phyloP scores from a whole-genome alignment of 129 eudicot genomes.

The Helianthus tuberosus region DNA sequence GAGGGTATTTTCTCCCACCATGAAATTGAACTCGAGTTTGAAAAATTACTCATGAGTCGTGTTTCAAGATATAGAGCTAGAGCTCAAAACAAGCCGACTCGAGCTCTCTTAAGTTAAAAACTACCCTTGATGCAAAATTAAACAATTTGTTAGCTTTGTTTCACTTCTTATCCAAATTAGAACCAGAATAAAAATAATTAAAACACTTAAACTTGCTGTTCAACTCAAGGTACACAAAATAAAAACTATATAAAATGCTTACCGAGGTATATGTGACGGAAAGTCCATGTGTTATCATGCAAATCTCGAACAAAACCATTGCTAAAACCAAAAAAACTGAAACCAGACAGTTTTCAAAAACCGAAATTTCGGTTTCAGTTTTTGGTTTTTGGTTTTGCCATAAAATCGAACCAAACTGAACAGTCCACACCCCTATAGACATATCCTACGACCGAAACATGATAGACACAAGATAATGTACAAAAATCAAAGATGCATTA shows the following conservation, averaged over 20 bases:
- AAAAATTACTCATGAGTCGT: no score
- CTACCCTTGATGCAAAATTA: neutral
- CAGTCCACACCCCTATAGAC: neutral
- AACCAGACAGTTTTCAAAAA: no score
- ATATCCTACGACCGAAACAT: neutral
- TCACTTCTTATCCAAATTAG: neutral
- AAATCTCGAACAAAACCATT: conserved; percentile 63
- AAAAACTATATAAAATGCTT: conserved; percentile 10
- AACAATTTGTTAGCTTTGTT: neutral
- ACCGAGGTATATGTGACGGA: conserved; percentile 99
- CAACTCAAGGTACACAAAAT: neutral
- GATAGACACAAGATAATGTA: neutral
- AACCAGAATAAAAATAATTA: neutral
- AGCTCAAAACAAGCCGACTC: no score
- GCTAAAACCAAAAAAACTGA: no score
- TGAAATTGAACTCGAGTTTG: no score
- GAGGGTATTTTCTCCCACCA: no score
- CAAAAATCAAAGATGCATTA: conserved; percentile 14
- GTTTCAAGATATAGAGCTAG: no score
- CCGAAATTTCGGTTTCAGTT: no score
- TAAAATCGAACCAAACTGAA: no score
- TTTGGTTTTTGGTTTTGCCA: no score
- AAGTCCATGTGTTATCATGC: conserved; percentile 98
- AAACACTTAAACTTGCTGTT: neutral
- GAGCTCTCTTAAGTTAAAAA: no score